These are phyloP conservation scores for Ilyonectria robusta DNA, from an alignment of 2,329 filamentous ascomycete genomes.

Conservation along the genomic window DNA sequence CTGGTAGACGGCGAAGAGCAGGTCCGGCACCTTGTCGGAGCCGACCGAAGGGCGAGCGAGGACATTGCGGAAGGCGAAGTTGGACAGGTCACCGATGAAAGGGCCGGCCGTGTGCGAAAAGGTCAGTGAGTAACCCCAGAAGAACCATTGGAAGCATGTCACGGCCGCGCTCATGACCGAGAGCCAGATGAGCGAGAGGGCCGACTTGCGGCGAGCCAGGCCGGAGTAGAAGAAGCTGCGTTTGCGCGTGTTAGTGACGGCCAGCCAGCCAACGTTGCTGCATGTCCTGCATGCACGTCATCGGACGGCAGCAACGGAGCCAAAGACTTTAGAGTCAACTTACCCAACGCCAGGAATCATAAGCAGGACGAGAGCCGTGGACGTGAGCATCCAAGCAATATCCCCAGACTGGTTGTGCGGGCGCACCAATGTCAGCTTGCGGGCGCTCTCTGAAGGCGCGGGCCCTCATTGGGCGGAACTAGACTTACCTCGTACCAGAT, in stretches of 20 bases:
- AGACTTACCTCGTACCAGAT: constrained; percentile 79
- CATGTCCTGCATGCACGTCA: constrained; percentile 1
- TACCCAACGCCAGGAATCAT: constrained; percentile 93
- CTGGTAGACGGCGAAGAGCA: constrained; percentile 89
- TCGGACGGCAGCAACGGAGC: background rate
- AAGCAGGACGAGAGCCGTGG: constrained; percentile 86
- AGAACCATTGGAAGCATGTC: constrained; percentile 93
- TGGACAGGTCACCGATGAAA: constrained; percentile 84
- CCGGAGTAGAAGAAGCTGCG: constrained; percentile 90
- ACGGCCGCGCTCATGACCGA: constrained; percentile 89
- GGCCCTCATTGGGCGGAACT: constrained; percentile 28
- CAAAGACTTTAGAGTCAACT: constrained; percentile 45
- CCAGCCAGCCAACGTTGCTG: background rate
- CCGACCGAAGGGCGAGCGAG: constrained; percentile 83
- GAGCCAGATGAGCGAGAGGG: constrained; percentile 90
- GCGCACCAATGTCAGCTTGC: constrained; percentile 49
- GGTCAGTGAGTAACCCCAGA: constrained; percentile 88
- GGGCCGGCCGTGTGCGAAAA: constrained; percentile 84
- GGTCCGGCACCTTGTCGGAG: constrained; percentile 80
- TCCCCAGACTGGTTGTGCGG: constrained; percentile 75
- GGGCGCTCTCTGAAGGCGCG: constrained; percentile 37
- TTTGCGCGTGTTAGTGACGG: constrained; percentile 25
- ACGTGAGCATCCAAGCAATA: constrained; percentile 86
- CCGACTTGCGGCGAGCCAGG: constrained; percentile 89
- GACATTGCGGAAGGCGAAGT: constrained; percentile 85